Evolutionary conservation across 192 early-diverging fungal genomes (phyloP), one percentile per base, ranked within the genome.

Genomic region (Podochytrium sp.): DNA sequence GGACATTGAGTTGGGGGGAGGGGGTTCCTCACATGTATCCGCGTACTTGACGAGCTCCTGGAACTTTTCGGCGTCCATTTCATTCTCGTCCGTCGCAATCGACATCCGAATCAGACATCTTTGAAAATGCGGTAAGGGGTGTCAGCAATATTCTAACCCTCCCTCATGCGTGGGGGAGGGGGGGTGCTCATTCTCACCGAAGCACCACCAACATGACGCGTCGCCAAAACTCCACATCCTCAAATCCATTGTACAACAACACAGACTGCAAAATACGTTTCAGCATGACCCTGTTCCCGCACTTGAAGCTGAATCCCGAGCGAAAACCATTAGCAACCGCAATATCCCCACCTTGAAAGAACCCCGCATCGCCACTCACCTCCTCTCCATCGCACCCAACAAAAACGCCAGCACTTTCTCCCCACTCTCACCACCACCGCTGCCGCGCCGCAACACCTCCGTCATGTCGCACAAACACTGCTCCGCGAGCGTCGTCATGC

Each of bases 341-440:
- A 49, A 49, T 49, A 49, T 20, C 47, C 47, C 1, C 47, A 1
- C 1, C n/a, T n/a, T n/a, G 38, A 32, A 14, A 29, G 29, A 57
- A 57, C 55, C 7, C 55, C 7, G 27, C 61, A 63, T 38, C 7
- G 12, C 7, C 16, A 66, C 27, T 33, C n/a, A 71, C 69, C 69
- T 59, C 33, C 69, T 71, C 6, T 71, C 69, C 69, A 71, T 71
- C 29, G 69, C 38, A 59, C 43, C 35, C 10, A 71, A 33, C 5
- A 71, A 32, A 60, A 71, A 71, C 20, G 53, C 40, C 4, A 71
- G 40, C 32, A 33, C 25, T 33, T 71, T 71, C 27, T 29, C 30
- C 42, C 29, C 18, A 30, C 60, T 41, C 1, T 16, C 52, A n/a
- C 39, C 10, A 10, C 40, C 41, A 14, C 42, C 40, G n/a, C n/a